Evolutionary conservation across 2,329 filamentous ascomycete species (phyloP), one percentile per base, ranked within the genome.

Genomic region (Colletotrichum tamarilloi): DNA sequence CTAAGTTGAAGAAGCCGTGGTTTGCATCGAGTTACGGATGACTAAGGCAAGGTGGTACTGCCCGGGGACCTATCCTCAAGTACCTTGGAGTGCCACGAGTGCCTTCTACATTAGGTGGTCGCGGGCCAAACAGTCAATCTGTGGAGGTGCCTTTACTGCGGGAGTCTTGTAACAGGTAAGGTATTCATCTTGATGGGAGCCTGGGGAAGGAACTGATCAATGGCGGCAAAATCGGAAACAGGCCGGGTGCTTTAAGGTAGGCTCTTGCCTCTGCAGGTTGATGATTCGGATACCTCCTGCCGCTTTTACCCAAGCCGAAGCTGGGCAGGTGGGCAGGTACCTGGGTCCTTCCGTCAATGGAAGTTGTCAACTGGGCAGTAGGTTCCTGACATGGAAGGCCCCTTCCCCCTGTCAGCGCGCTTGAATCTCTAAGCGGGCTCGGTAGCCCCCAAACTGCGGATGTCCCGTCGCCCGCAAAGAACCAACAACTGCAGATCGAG

Each of bases 361-460:
- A 12, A 42, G 38, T 16, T 42, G 38, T 19, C 14, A 42, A 42
- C 38, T 16, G 38, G 38, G 38, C 42, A 49, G 42, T n/a, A 35
- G 32, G 32, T 35, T 49, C 42, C 42, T 49, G 16, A 19, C 42
- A n/a, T 49, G 42, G 42, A 49, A 49, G 42, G 16, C 19, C 42
- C 35, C 35, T 22, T 26, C 30, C 62, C 55, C 62, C 42, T 58
- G 67, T 12, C 62, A 70, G 55, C 67, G 68, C 68, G 68, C 68
- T 67, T 72, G 68, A 26, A 55, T 65, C 9, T 62, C 19, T 62
- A 68, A 62, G 49, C 46, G 70, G 55, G 67, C 56, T 73, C 71
- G 71, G 60, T 73, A 73, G 62, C 67, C 71, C 71, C 71, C 71
- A 73, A 70, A 66, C 58, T 62, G 59, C 69, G 58, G 26, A 30